Conservation (phyloP, 805 yeast genomes). For the Zygosaccharomyces bailii region DNA sequence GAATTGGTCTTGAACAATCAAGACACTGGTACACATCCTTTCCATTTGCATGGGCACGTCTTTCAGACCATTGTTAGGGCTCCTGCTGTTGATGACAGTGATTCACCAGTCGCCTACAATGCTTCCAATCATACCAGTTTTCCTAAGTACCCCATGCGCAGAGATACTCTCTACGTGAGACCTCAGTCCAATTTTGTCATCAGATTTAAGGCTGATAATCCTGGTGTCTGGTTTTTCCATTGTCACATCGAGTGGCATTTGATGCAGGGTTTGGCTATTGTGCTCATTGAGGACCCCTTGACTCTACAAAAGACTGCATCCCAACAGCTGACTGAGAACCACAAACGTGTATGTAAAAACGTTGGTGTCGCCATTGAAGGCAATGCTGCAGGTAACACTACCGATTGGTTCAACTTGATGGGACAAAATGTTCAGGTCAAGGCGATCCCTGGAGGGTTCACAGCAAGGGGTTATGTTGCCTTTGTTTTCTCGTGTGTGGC, state of each 20-base stretch:
- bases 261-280: slow-evolving; percentile 85
- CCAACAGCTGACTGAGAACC: slow-evolving; percentile 61
- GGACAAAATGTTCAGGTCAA: slow-evolving; percentile 71
- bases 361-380: slow-evolving; percentile 56
- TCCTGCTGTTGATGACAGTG: slow-evolving; percentile 51
- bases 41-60: slow-evolving; percentile 88
- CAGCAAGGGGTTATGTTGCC: slow-evolving; percentile 93
- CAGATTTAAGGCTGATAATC: slow-evolving; percentile 88
- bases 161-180: slow-evolving; percentile 77
- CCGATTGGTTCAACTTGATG: slow-evolving; percentile 58
- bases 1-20: slow-evolving; percentile 80
- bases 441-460: slow-evolving; percentile 81
- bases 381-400: slow-evolving; percentile 76
- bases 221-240: slow-evolving; percentile 99
- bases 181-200: slow-evolving; percentile 83
- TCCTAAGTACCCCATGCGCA: slow-evolving; percentile 75
- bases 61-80: slow-evolving; percentile 83
- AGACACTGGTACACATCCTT: slow-evolving; percentile 94
- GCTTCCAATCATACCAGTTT: slow-evolving; percentile 48
- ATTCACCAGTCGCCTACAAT: slow-evolving; percentile 55
- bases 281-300: slow-evolving; percentile 78
- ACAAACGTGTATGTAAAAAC: slow-evolving; percentile 55
- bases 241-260: slow-evolving; percentile 99
- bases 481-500: slow-evolving; percentile 84
- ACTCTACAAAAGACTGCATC: slow-evolving; percentile 51